phyloP scores from a whole-genome alignment of 2,329 filamentous ascomycete species.

The Aspergillus latus region DNA sequence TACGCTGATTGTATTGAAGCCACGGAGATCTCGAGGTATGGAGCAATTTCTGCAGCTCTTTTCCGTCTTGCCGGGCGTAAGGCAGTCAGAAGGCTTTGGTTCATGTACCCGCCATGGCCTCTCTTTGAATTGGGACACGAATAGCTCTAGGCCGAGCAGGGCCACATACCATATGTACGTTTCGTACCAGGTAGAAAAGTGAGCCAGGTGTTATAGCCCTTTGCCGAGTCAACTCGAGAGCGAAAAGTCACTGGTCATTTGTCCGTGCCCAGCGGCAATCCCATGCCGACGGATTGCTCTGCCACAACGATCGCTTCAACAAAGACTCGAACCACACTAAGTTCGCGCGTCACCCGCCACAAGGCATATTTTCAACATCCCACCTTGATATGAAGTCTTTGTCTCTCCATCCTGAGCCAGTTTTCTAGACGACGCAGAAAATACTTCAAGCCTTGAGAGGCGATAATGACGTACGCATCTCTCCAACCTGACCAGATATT shows the following conservation, averaged over 20 bases:
- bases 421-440: not conserved
- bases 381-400: constrained; percentile 4
- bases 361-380: constrained; percentile 11
- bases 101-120: constrained; percentile 18
- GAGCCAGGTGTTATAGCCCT: constrained; percentile 30
- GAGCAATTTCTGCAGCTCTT: constrained; percentile 4
- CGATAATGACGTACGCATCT: constrained; percentile 34
- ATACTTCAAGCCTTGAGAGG: constrained; percentile 1
- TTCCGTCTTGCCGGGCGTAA: constrained; percentile 9
- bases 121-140: constrained; percentile 16
- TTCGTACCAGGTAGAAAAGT: constrained; percentile 27
- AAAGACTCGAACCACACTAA: constrained; percentile 23
- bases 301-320: constrained; percentile 29
- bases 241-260: constrained; percentile 24
- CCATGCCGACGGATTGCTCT: constrained; percentile 18
- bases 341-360: constrained; percentile 18
- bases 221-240: constrained; percentile 22
- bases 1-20: not conserved
- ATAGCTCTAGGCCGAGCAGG: constrained; percentile 22
- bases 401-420: constrained; percentile 5
- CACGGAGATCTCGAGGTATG: constrained; percentile 1
- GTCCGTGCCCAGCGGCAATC: constrained; percentile 24
- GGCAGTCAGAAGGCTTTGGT: constrained; percentile 8
- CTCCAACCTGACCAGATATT: constrained; percentile 8
- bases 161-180: constrained; percentile 27